Percentiles rank a stretch among this genome's conserved stretches.
Evolutionary conservation across 2,329 filamentous ascomycete species (phyloP).

Genomic region (Alternaria consortialis): DNA sequence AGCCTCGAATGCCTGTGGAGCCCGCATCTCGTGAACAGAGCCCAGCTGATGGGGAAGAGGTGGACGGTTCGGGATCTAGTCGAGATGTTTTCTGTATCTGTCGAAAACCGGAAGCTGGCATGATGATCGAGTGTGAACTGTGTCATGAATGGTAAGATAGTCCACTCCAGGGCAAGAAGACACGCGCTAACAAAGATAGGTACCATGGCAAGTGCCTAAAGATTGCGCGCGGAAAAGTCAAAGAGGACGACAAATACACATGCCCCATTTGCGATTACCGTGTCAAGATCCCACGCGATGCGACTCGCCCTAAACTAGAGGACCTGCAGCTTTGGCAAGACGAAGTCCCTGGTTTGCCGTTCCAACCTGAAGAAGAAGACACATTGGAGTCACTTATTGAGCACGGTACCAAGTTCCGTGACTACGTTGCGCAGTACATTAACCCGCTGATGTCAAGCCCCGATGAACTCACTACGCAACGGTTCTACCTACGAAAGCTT

Average conservation of each 20-base stretch:
- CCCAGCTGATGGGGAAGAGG: conserved; percentile 60
- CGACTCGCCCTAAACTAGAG: conserved; percentile 92
- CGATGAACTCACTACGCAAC: conserved; percentile 86
- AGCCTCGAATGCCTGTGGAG: conserved; percentile 88
- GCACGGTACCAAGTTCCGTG: conserved; percentile 83
- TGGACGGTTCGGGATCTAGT: conserved; percentile 59
- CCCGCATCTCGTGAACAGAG: conserved; percentile 85
- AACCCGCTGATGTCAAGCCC: conserved; percentile 82
- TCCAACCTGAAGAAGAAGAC: conserved; percentile 95
- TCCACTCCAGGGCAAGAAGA: neutral
- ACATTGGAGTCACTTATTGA: conserved; percentile 86
- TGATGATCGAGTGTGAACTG: conserved; percentile 99
- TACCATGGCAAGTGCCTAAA: conserved; percentile 99
- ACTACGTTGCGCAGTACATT: conserved; percentile 81
- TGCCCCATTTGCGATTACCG: conserved; percentile 98
- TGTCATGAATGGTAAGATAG: conserved; percentile 90
- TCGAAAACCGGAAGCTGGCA: conserved; percentile 88
- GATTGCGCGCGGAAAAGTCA: conserved; percentile 96
- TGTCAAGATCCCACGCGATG: conserved; percentile 95
- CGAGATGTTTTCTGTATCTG: conserved; percentile 97
- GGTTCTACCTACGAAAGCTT: conserved; percentile 96
- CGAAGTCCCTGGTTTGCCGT: conserved; percentile 81
- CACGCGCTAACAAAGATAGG: conserved; percentile 61
- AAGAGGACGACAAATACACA: conserved; percentile 98
- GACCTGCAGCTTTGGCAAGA: conserved; percentile 85